Evolutionary conservation across 2,329 filamentous ascomycete genomes (phyloP), one percentile per base, ranked within the genome.

Genomic region (Didymella keratinophila): DNA sequence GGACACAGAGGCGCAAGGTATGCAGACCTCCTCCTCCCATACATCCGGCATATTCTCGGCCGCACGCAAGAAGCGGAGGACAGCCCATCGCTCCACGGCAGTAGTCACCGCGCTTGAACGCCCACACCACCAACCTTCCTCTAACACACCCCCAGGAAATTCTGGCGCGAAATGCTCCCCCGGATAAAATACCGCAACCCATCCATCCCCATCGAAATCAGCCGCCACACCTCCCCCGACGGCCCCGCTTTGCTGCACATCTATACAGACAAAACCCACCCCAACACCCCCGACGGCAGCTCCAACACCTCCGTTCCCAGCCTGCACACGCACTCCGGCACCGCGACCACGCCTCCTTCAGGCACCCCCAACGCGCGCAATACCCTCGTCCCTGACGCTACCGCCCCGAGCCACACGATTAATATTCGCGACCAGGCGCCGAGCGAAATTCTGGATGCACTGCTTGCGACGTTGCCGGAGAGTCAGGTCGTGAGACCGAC

Each of bases 181-280:
- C 87, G 92, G 56, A 83, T 99, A 66, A 97, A 99, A 83, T 99
- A 89, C 81, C 90, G 96, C 83, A 99, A 99, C 77, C 95, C 95
- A 0, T 80, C 87, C 12, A 78, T 97, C 44, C 87, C 89, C 42
- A 96, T 98, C 85, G 88, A 91, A 58, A 86, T 97, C 69, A 89
- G 89, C 76, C 89, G 91, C 58, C 88, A 85, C 63, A 70, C 76
- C 21, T 64, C 72, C 36, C 61, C 66, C 36, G 79, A 88, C 43
- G 77, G 66, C 45, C 74, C 69, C 36, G 71, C 66, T 14, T 69
- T 65, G 36, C 68, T 70, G 8, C 66, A 75, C 62, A 69, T 75
- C 46, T 76, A 70, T 66, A 61, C 70, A 64, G 30, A 8, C 2
- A 48, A 70, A 59, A 8, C 64, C 46, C 23, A 25, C 23, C 37